Base-by-base conservation (phyloP, 345 rosid species). In the Moringa oleifera region DNA sequence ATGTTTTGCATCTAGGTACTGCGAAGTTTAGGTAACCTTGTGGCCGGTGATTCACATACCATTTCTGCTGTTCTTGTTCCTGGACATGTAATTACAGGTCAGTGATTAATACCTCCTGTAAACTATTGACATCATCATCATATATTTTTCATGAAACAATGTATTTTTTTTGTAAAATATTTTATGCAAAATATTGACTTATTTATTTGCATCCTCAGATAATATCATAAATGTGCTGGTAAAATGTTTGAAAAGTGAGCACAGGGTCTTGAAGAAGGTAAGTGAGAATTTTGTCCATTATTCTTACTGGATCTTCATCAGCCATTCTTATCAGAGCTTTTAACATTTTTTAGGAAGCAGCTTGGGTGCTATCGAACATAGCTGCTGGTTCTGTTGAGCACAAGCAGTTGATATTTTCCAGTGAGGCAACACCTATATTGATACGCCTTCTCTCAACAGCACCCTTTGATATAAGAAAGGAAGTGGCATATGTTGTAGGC, bases 351-450 rank as follows among this genome's bases (percentile, higher is more conserved):
- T 54, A 94, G 99, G 99, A 94, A 86, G 89, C 96, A 59, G 83
- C 97, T 49, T 94, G 99, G 99, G 97, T 87, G 71, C 65, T 94
- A 62, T 94, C 97, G 55, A 94, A 94, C 76, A 75, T 90, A 77
- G 97, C 99, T 19, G 91, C 90, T 17, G 99, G 97, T 69, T 88
- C 99, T 25, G 56, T 83, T 58, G 95, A 88, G 65, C 97, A 86
- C 72, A 94, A 94, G 83, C 80, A 68, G 70, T 57, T 82, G 68
- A 82, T 94, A 77, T 83, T 67, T 81, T 79, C 70, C 7, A 83
- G 91, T 24, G 96, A 88, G 80, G 88, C 81, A 58, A 74, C 83
- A 68, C 75, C 92, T 58, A 63, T 88, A 73, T 69, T 90, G 61
- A 58, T 88, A 60, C 84, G 71, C 58, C 89, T 94, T 57, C 82